Evolutionary conservation across 2,329 filamentous ascomycete species (phyloP).

Genomic region (Fusarium redolens): DNA sequence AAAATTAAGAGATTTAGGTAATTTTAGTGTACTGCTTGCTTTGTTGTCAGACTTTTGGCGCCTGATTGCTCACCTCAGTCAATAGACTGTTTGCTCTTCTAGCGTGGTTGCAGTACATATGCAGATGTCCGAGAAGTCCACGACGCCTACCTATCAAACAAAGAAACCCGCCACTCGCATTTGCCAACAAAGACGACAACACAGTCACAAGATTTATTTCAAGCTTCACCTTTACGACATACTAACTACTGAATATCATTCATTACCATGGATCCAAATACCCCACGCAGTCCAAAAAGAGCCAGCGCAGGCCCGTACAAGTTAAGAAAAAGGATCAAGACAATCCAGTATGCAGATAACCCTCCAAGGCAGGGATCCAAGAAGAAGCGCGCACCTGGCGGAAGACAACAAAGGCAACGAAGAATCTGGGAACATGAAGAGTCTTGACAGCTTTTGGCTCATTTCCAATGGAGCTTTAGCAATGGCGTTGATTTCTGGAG

Average conservation of each 20-base stretch:
- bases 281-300: background rate
- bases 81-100: too few relatives aligned
- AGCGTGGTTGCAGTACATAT: too few relatives aligned
- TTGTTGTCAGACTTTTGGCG: too few relatives aligned
- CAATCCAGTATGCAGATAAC: background rate
- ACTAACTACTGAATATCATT: background rate
- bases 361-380: background rate
- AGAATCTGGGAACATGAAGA: background rate
- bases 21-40: too few relatives aligned
- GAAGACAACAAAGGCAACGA: fast-evolving
- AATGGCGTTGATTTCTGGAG: background rate
- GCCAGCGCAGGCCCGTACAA: fast-evolving
- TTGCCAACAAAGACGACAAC: background rate
- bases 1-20: too few relatives aligned
- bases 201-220: background rate
- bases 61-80: too few relatives aligned
- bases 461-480: background rate
- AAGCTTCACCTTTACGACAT: background rate
- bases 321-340: background rate
- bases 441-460: fast-evolving
- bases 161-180: too few relatives aligned
- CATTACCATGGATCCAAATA: background rate
- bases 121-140: too few relatives aligned
- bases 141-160: too few relatives aligned
- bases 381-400: fast-evolving